Evolutionary conservation across 345 rosid species (phyloP).

Genomic region (Eucalyptus albens): DNA sequence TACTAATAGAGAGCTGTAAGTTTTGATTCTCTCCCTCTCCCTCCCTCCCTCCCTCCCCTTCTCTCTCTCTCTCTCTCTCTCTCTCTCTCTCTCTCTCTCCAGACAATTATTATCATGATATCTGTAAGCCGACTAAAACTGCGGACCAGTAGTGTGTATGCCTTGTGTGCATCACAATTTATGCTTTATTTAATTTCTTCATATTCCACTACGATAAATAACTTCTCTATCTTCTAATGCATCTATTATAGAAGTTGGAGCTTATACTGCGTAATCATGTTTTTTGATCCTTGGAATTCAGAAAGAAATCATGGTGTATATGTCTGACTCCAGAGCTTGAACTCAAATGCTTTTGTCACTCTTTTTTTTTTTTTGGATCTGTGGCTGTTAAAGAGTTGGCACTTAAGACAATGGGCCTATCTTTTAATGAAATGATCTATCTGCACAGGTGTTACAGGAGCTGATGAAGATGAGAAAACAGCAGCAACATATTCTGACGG

Average conservation of each 20-base stretch:
- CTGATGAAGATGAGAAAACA: neutral
- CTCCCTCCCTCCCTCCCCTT: neutral
- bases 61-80: neutral
- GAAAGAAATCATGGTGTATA: neutral
- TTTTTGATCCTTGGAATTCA: neutral
- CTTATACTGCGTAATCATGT: neutral
- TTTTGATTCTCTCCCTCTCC: neutral
- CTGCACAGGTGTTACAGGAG: slow-evolving; percentile 23
- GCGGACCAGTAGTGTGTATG: neutral
- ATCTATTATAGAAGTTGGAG: neutral
- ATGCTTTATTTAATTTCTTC: neutral
- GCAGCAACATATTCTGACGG: slow-evolving; percentile 11
- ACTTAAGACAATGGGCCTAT: neutral
- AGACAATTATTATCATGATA: neutral
- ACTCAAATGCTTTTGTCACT: neutral
- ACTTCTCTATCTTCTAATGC: neutral
- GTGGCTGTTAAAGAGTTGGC: neutral
- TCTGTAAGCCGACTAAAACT: neutral
- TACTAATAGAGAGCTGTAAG: slow-evolving; percentile 38
- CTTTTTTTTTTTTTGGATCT: neutral
- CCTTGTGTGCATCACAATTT: neutral
- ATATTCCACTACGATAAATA: neutral
- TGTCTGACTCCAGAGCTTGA: neutral
- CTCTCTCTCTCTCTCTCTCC: neutral
- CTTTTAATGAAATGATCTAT: neutral